Base-by-base conservation (phyloP, 2,329 filamentous ascomycete genomes). In the Colletotrichum liriopes region DNA sequence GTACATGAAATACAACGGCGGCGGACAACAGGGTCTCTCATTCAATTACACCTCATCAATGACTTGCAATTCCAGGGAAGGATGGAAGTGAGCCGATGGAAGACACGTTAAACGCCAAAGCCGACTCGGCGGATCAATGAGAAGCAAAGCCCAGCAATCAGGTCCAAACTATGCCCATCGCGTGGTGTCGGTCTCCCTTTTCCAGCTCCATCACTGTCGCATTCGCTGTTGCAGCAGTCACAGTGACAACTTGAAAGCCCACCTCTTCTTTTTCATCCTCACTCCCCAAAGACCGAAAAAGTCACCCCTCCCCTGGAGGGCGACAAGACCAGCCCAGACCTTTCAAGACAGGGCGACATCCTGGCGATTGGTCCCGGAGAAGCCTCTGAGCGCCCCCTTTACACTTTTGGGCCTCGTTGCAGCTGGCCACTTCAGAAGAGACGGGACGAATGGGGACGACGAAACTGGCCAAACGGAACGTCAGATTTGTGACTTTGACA, bases 361-460 rank as follows among this genome's bases (percentile, higher is more conserved):
- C 51, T 45, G 49, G 65, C 59, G 65, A 72, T 72, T 72, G 69
- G 69, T 37, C 45, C 32, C 37, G 69, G 39, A 59, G 29, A 58
- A 69, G 62, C 43, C 41, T 47, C 52, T 56, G 37, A 47, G 39
- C 65, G 65, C 69, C 65, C 52, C 51, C n/a, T 72, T 72, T 39
- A 45, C 58, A 35, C 3, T 58, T 52, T 72, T 60, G 69, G 69
- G 69, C 65, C 58, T 39, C 65, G 65, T 58, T 69, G 69, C 69
- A 72, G 65, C 45, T 70, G 56, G 45, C 65, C 69, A 72, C 58
- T 67, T 43, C 29, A 54, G n/a, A 62, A 23, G n/a, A 37, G 35
- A 37, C 56, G 35, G n/a, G 35, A 37, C 56, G 47, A 32, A 54
- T 23, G 43, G 29, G 26, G 51, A 55, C 49, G 35, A 26, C n/a